These are phyloP conservation scores for Quercus cerris DNA, from an alignment of 306 rosid genomes.

Conservation along the genomic window DNA sequence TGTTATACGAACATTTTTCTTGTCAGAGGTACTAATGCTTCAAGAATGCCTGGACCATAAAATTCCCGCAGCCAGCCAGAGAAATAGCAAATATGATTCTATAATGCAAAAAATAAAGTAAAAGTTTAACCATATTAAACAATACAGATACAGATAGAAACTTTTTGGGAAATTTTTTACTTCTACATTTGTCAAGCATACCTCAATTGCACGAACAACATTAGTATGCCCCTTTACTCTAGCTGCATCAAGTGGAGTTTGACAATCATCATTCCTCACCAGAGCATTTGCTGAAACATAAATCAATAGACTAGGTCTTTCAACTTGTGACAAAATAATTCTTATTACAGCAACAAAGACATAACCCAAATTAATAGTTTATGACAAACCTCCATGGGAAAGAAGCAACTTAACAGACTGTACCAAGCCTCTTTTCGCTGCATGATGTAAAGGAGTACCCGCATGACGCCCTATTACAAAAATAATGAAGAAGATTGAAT, in stretches of 20 bases:
- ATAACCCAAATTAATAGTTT: neutral
- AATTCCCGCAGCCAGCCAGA: constrained; percentile 22
- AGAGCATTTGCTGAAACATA: constrained; percentile 19
- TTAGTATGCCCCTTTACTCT: constrained; percentile 2
- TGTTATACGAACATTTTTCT: neutral
- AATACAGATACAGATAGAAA: neutral
- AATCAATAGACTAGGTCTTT: neutral
- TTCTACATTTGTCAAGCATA: neutral
- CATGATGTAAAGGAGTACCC: constrained; percentile 32
- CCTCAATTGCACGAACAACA: constrained; percentile 27
- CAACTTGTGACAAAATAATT: neutral
- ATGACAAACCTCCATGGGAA: constrained; percentile 22
- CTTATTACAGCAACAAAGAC: neutral
- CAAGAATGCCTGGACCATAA: constrained; percentile 26
- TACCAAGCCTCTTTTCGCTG: constrained; percentile 14
- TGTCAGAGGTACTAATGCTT: constrained; percentile 15
- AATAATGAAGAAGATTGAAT: neutral
- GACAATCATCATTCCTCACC: constrained; percentile 25
- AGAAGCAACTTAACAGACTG: constrained; percentile 11
- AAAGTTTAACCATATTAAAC: neutral
- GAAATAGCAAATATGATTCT: constrained; percentile 26
- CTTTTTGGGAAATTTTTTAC: neutral
- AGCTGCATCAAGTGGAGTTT: constrained; percentile 27
- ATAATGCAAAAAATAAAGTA: neutral
- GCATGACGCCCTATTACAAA: constrained; percentile 16